A percentile compares a stretch with the other conserved stretches of the same genome.
phyloP scores from a whole-genome alignment of 768 basidiomycete species.

The Gloeopeniophorella convolvens region DNA sequence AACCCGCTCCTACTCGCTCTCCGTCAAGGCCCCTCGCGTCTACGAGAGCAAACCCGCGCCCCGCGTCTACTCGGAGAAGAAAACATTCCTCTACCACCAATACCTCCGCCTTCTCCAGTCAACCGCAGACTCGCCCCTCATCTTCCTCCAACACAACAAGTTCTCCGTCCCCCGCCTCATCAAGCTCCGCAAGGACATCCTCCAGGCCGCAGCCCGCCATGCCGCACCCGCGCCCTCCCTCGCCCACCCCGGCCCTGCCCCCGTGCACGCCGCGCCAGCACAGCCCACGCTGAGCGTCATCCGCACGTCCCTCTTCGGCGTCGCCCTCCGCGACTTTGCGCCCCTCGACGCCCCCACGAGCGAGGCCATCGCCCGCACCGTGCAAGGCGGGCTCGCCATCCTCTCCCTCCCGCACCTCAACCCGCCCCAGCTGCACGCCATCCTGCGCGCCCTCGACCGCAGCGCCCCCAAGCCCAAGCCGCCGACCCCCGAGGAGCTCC shows the following conservation, averaged over 20 bases:
- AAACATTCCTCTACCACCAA: slow-evolving; percentile 73
- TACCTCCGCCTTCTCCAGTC: slow-evolving; percentile 66
- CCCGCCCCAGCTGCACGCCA: slow-evolving; percentile 62
- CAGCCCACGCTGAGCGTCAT: slow-evolving; percentile 59
- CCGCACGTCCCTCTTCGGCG: slow-evolving; percentile 74
- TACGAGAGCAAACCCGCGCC: slow-evolving; percentile 49
- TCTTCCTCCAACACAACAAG: slow-evolving; percentile 75
- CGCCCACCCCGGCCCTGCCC: slow-evolving; percentile 24
- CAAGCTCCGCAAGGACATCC: slow-evolving; percentile 63
- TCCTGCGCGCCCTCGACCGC: slow-evolving; percentile 62
- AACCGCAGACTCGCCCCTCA: slow-evolving; percentile 51
- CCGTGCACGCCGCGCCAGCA: slow-evolving; percentile 20
- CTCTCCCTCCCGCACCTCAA: slow-evolving; percentile 60
- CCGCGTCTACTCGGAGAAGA: slow-evolving; percentile 72
- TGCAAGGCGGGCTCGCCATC: slow-evolving; percentile 57
- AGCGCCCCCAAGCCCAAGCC: slow-evolving; percentile 54
- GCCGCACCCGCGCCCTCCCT: slow-evolving; percentile 31
- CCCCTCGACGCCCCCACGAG: slow-evolving; percentile 44
- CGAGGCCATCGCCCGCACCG: slow-evolving; percentile 46
- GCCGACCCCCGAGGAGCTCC: slow-evolving; percentile 46
- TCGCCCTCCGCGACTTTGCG: slow-evolving; percentile 57
- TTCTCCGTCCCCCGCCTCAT: slow-evolving; percentile 64
- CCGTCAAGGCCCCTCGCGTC: slow-evolving; percentile 43
- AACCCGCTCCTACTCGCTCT: slow-evolving; percentile 32
- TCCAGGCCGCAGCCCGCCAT: slow-evolving; percentile 38